Percentiles rank a stretch among this genome's conserved stretches.
Conservation (phyloP, 148 eudicot species). For the Rhododendron griersonianum region DNA sequence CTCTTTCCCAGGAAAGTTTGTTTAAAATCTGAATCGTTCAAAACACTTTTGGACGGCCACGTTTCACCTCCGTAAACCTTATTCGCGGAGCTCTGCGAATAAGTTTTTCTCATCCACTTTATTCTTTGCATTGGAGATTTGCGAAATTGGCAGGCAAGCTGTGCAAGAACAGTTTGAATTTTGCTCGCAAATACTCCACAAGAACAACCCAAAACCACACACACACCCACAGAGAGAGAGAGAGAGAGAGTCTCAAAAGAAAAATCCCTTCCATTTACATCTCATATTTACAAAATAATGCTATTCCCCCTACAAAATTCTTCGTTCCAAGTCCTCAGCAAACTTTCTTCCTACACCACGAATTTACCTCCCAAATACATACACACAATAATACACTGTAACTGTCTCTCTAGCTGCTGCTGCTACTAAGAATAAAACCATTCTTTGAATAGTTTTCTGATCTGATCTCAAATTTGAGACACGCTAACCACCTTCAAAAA, state of each 20-base stretch:
- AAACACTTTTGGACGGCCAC: too few species aligned
- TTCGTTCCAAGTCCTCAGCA: neutral
- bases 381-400: neutral
- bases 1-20: too few species aligned
- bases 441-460: neutral
- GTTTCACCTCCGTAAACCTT: too few species aligned
- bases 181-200: too few species aligned
- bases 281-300: conserved; percentile 8
- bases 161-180: too few species aligned
- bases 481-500: neutral
- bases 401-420: neutral
- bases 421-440: neutral
- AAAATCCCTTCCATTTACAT: conserved; percentile 6
- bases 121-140: too few species aligned
- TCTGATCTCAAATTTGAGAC: neutral
- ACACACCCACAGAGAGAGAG: too few species aligned
- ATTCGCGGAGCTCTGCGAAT: too few species aligned
- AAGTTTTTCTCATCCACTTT: too few species aligned
- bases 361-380: conserved; percentile 2
- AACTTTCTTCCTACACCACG: neutral
- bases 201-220: too few species aligned
- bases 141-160: too few species aligned
- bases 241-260: neutral
- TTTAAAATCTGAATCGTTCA: too few species aligned
- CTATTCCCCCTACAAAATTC: conserved; percentile 18